These are phyloP conservation scores for Tolypocladium inflatum DNA, from an alignment of 2,329 filamentous ascomycete genomes.

Conservation along the genomic window DNA sequence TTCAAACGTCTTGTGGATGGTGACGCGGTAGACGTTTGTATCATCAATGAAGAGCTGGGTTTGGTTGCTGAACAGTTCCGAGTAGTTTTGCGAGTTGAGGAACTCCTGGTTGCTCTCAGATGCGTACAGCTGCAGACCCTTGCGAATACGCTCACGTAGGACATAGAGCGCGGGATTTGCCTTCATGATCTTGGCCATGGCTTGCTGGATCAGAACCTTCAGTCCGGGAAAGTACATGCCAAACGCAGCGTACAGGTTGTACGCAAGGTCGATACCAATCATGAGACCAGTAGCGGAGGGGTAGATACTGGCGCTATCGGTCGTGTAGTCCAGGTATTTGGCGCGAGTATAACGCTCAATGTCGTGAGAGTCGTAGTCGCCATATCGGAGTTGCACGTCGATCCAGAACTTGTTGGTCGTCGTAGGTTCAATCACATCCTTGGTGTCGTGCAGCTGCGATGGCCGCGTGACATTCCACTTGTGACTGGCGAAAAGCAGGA, in stretches of 20 bases:
- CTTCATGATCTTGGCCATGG: conserved; percentile 99
- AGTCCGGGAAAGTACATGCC: conserved; percentile 98
- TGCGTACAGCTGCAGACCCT: conserved; percentile 94
- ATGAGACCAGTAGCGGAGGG: conserved; percentile 93
- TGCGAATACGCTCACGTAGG: conserved; percentile 91
- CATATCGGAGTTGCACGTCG: conserved; percentile 91
- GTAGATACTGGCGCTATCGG: conserved; percentile 97
- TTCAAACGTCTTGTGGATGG: conserved; percentile 99
- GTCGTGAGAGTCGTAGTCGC: conserved; percentile 97
- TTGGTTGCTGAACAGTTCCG: conserved; percentile 97
- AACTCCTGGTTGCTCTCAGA: conserved; percentile 99
- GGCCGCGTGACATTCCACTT: conserved; percentile 98
- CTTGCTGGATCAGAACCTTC: conserved; percentile 91
- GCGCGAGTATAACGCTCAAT: conserved; percentile 96
- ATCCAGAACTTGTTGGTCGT: conserved; percentile 99
- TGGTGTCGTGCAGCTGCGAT: conserved; percentile 89
- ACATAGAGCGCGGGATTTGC: conserved; percentile 96
- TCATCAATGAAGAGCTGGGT: conserved; percentile 98
- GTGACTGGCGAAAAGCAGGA: conserved; percentile 90
- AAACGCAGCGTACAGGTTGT: conserved; percentile 97
- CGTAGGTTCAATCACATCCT: conserved; percentile 86
- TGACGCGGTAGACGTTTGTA: conserved; percentile 98
- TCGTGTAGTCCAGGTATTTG: conserved; percentile 98
- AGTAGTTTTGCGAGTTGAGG: conserved; percentile 98
- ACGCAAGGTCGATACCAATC: conserved; percentile 95